Evolutionary conservation across 169 alveolate genomes (phyloP), one percentile per base, ranked within the genome.

Genomic region (Plasmodium knowlesi): DNA sequence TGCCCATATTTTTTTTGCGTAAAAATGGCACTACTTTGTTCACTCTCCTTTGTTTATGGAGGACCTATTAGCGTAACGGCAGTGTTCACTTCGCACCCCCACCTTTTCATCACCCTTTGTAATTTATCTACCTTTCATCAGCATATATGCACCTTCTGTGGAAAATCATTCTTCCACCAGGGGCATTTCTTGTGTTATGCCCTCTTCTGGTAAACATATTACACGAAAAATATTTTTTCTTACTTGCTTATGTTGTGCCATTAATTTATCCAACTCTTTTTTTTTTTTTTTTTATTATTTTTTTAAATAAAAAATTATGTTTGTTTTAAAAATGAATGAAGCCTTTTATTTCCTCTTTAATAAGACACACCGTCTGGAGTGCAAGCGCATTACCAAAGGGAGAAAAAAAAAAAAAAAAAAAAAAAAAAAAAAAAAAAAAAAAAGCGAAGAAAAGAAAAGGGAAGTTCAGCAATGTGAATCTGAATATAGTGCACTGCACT

Each of bases 391-490:
- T 67, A 9, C 34, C 76, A 67, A 67, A 67, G 16, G 37, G 34
- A 8, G 76, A 19, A 19, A n/a, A 67, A 67, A 19, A 67, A 67
- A 67, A 67, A 61, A 61, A 67, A 67, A 67, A 67, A 67, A 67
- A 67, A 61, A 61, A 67, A 67, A 67, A 61, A 67, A 67, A 67
- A n/a, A n/a, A n/a, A n/a, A n/a, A n/a, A n/a, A n/a, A n/a, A n/a
- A n/a, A n/a, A n/a, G n/a, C n/a, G n/a, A 61, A n/a, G 8, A 1
- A 14, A 5, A 43, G 54, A 14, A 16, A 12, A 12, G 34, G 5
- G n/a, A 67, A 61, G 19, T 5, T 10, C 14, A 61, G 32, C n/a
- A 0, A 19, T 0, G 76, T 25, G 39, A 67, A 67, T 25, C 41
- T 16, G 76, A 67, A 5, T 25, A 32, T 3, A 28, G 34, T 3